These are phyloP conservation scores for Tetracladium marchalianum DNA, from an alignment of 495 filamentous ascomycete species.

Conservation along the genomic window DNA sequence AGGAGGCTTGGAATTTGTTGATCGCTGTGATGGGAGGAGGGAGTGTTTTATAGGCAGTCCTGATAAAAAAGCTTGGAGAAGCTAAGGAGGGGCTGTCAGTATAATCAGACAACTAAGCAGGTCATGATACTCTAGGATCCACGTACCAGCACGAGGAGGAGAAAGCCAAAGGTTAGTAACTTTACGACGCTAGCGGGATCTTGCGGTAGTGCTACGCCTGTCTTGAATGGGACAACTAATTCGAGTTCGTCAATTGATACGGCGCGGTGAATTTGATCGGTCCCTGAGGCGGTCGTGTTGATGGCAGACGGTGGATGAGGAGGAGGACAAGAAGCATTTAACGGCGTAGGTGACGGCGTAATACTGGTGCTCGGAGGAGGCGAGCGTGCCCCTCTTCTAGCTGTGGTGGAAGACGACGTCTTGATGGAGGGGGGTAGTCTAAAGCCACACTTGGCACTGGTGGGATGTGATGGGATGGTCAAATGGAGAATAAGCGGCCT, in stretches of 20 bases:
- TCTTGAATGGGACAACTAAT: too few species aligned
- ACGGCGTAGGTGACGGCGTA: too few species aligned
- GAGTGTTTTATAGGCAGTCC: too few species aligned
- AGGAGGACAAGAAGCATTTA: slow-evolving; percentile 5
- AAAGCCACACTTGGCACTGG: slow-evolving; percentile 20
- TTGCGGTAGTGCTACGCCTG: too few species aligned
- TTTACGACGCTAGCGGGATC: too few species aligned
- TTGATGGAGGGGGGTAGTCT: slow-evolving; percentile 6
- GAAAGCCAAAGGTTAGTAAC: slow-evolving; percentile 29
- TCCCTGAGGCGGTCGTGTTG: not conserved
- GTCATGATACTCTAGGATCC: too few species aligned
- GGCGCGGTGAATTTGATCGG: not conserved
- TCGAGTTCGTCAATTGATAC: too few species aligned
- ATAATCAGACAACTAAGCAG: not conserved
- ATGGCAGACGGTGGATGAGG: not conserved
- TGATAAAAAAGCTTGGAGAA: slow-evolving; percentile 16
- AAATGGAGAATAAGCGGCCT: not conserved
- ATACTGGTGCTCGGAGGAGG: not conserved
- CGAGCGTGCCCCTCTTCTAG: slow-evolving; percentile 16
- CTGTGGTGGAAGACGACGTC: slow-evolving; percentile 16
- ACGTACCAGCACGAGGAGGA: slow-evolving; percentile 33
- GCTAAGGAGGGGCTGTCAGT: not conserved
- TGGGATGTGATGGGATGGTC: not conserved
- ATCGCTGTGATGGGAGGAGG: not conserved
- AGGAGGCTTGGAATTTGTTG: not conserved